Percentiles rank a stretch among this genome's conserved stretches.
Evolutionary conservation across 495 filamentous ascomycete species (phyloP).

Genomic region (Penicillium lividum): DNA sequence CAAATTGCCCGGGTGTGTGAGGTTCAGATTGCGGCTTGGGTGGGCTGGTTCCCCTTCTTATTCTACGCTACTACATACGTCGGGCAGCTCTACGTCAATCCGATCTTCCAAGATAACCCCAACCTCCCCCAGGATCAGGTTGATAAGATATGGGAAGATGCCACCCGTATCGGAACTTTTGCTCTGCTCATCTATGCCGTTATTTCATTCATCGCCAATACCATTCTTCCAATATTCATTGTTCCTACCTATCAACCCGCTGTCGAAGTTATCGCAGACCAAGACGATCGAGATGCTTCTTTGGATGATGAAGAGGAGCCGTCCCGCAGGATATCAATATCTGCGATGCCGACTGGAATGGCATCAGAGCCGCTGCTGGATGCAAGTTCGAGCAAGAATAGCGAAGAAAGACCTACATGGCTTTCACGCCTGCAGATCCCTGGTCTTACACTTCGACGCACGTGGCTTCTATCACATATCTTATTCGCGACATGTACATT

Average conservation of each 20-base stretch:
- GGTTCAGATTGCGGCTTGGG: slow-evolving; percentile 88
- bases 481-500: slow-evolving; percentile 79
- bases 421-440: slow-evolving; percentile 67
- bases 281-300: background rate
- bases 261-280: slow-evolving; percentile 6
- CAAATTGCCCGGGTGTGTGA: slow-evolving; percentile 82
- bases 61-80: slow-evolving; percentile 93
- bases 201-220: slow-evolving; percentile 74
- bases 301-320: slow-evolving; percentile 25
- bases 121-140: slow-evolving; percentile 73
- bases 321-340: slow-evolving; percentile 33
- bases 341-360: slow-evolving; percentile 28
- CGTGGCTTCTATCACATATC: slow-evolving; percentile 80
- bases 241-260: slow-evolving; percentile 63
- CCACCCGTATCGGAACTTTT: slow-evolving; percentile 78
- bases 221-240: slow-evolving; percentile 79
- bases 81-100: slow-evolving; percentile 84
- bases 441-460: slow-evolving; percentile 78
- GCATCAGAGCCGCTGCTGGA: slow-evolving; percentile 35
- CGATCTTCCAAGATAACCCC: slow-evolving; percentile 71
- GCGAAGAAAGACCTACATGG: slow-evolving; percentile 29
- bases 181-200: slow-evolving; percentile 86
- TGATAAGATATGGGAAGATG: slow-evolving; percentile 75
- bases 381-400: slow-evolving; percentile 5
- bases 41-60: slow-evolving; percentile 93